Conservation (phyloP, 805 yeast species). For the Naumovozyma dairenensis region DNA sequence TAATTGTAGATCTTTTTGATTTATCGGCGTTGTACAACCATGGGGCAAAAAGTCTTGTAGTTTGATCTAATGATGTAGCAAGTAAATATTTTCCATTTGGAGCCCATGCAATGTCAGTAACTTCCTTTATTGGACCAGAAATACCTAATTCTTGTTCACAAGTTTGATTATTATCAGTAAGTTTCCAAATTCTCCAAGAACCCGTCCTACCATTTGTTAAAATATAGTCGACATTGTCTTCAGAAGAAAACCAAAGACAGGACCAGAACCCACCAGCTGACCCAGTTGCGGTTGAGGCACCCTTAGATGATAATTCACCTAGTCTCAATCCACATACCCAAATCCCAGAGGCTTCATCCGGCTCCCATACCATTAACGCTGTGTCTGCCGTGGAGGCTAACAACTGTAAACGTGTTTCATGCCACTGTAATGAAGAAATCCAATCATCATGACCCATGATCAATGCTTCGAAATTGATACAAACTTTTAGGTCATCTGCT, state of each 20-base stretch:
- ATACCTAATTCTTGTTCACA: slow-evolving; percentile 47
- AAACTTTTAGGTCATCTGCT: slow-evolving; percentile 32
- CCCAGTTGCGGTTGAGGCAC: slow-evolving; percentile 98
- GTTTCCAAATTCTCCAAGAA: slow-evolving; percentile 71
- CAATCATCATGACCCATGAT: slow-evolving; percentile 98
- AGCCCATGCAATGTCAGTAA: slow-evolving; percentile 76
- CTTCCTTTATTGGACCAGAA: slow-evolving; percentile 67
- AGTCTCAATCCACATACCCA: slow-evolving; percentile 77
- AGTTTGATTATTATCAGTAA: slow-evolving; percentile 22
- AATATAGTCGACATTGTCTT: slow-evolving; percentile 37
- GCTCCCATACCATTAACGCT: slow-evolving; percentile 87
- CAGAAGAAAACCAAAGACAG: slow-evolving; percentile 55
- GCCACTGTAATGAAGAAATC: slow-evolving; percentile 84
- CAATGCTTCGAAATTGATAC: slow-evolving; percentile 79
- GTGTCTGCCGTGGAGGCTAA: slow-evolving; percentile 89
- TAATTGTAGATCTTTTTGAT: slow-evolving; percentile 19
- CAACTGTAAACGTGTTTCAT: slow-evolving; percentile 43
- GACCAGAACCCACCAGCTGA: slow-evolving; percentile 71
- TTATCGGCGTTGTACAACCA: slow-evolving; percentile 37
- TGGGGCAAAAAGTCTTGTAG: slow-evolving; percentile 72
- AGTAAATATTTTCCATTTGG: slow-evolving; percentile 54
- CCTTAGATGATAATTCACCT: slow-evolving; percentile 90
- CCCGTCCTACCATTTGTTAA: slow-evolving; percentile 89
- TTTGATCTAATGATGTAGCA: slow-evolving; percentile 84
- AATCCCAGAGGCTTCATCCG: slow-evolving; percentile 75